Evolutionary conservation across 2,329 filamentous ascomycete genomes (phyloP).

Genomic region (Cordyceps farinosa): DNA sequence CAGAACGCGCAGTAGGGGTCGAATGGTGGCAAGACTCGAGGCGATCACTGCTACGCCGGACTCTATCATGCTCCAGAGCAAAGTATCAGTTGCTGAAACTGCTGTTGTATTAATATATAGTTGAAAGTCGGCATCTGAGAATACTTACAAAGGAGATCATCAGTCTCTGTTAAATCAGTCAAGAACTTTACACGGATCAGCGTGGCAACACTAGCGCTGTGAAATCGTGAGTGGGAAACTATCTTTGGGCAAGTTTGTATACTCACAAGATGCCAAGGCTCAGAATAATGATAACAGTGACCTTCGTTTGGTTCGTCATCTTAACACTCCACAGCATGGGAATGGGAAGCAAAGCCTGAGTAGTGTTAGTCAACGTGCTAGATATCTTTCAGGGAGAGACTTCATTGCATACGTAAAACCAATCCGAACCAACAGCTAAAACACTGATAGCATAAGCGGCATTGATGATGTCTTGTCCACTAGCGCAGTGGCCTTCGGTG

Average conservation of each 20-base stretch:
- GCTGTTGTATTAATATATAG: conserved; percentile 21
- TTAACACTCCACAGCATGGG: conserved; percentile 54
- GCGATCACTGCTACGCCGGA: conserved; percentile 54
- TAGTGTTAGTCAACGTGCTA: conserved; percentile 6
- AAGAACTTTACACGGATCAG: conserved; percentile 50
- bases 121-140: background rate
- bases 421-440: conserved; percentile 52
- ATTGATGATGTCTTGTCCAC: conserved; percentile 40
- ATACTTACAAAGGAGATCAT: conserved; percentile 47
- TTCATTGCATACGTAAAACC: conserved; percentile 42
- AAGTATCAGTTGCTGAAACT: conserved; percentile 49
- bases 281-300: conserved; percentile 48
- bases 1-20: conserved; percentile 49
- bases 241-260: background rate
- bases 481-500: conserved; percentile 40
- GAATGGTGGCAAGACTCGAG: conserved; percentile 51
- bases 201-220: conserved; percentile 51
- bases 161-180: conserved; percentile 40
- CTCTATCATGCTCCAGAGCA: conserved; percentile 56
- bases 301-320: conserved; percentile 50
- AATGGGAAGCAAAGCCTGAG: conserved; percentile 47
- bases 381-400: background rate
- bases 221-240: background rate
- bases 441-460: conserved; percentile 51
- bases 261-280: conserved; percentile 49